These are phyloP conservation scores for Lablab purpureus DNA, from an alignment of 306 rosid genomes.

Conservation along the genomic window DNA sequence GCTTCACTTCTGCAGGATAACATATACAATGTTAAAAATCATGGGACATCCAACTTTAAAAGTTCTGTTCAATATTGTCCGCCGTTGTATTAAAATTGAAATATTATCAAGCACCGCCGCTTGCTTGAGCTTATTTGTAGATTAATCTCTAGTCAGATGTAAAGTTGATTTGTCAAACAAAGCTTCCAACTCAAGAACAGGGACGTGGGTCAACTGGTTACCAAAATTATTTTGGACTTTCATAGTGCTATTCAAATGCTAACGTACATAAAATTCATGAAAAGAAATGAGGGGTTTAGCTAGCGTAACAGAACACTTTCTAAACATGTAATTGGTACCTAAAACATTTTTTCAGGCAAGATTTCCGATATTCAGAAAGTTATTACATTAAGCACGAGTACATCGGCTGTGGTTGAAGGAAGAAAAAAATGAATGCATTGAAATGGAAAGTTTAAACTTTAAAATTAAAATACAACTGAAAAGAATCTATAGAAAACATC, in stretches of 20 bases:
- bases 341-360: too few relatives aligned
- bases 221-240: neutral
- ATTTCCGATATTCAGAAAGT: conserved; percentile 7
- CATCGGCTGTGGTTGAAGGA: neutral
- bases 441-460: too few relatives aligned
- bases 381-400: too few relatives aligned
- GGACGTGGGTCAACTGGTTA: neutral
- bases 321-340: neutral
- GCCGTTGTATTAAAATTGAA: too few relatives aligned
- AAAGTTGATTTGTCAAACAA: conserved; percentile 25
- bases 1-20: conserved; percentile 81
- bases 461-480: too few relatives aligned
- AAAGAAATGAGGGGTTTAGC: neutral
- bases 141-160: too few relatives aligned
- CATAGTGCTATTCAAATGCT: neutral
- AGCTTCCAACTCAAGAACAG: neutral
- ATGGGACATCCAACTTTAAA: neutral
- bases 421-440: neutral
- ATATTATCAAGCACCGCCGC: too few relatives aligned
- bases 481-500: too few relatives aligned
- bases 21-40: conserved; percentile 34
- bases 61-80: neutral
- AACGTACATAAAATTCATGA: neutral
- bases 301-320: neutral
- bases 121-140: too few relatives aligned